Base-by-base conservation (phyloP, 106 monocot genomes). In the Amphibolis antarctica region DNA sequence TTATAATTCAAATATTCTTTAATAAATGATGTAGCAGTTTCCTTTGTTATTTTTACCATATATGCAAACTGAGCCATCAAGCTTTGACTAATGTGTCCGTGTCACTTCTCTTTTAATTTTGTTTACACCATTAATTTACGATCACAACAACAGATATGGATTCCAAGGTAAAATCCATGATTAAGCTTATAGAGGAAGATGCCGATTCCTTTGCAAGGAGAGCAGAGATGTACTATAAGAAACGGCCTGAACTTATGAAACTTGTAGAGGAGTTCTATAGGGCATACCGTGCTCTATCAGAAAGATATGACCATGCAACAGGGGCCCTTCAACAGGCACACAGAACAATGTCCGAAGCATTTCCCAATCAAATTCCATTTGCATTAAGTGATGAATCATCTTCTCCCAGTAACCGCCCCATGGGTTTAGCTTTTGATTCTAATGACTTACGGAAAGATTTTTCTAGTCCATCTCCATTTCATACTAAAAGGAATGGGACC, bases 221-320 rank as follows among this genome's bases (percentile, higher is more conserved):
- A 55, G 98, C 98, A 29, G 91, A 99, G 55, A 99, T 99, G 98
- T 99, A 91, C 59, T 99, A 91, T 60, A 86, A 81, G 74, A 91
- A 85, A 46, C 91, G 98, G 0, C 98, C 98, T 14, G 98, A 99
- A 63, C 85, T 99, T 36, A 77, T 99, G 87, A 91, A 83, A 73
- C 48, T 99, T 31, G 87, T 90, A 7, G 88, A 99, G 55, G 98
- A 99, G 46, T 91, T 99, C 69, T 91, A 91, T 58, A 65, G 98
- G 50, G 98, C 91, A 46, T 99, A 99, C 65, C 91, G 88, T 62
- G 85, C 90, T 23, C 71, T 99, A 63, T 91, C 98, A 44, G 98
- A 99, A 69, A 82, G 91, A 81, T 91, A 99, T 59, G 91, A 91
- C 66, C 87, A 81, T 63, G 91, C 88, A 29, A 91, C 98, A 13